Evolutionary conservation across 2,329 filamentous ascomycete species (phyloP).

Genomic region (Trichoderma koningiopsis): DNA sequence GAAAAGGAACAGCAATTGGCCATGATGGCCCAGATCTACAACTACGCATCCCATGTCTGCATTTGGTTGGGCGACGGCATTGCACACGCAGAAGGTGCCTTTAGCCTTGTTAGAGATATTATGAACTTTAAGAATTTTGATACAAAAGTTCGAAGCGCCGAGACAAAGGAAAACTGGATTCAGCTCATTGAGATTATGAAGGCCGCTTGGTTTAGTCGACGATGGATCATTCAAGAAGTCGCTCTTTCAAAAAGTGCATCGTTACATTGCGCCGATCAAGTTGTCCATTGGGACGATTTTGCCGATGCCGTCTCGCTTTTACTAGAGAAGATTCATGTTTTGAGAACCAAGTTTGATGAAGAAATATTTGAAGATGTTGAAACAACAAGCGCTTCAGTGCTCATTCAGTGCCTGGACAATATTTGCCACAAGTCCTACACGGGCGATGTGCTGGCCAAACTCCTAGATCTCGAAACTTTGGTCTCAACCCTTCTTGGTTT

Average conservation of each 20-base stretch:
- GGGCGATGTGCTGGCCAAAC: neutral
- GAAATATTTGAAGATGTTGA: conserved; percentile 7
- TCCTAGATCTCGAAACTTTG: conserved; percentile 5
- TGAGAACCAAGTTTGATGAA: neutral
- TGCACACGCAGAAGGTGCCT: neutral
- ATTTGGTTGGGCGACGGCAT: neutral
- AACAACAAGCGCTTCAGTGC: neutral
- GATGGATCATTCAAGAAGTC: conserved; percentile 29
- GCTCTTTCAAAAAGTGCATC: conserved; percentile 25
- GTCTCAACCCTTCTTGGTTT: conserved; percentile 10
- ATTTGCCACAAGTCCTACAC: neutral
- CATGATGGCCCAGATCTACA: conserved; percentile 9
- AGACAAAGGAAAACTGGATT: neutral
- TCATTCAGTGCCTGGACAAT: neutral
- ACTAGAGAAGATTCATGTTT: neutral
- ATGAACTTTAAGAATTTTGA: neutral
- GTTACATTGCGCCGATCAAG: conserved; percentile 19
- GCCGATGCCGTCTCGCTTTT: conserved; percentile 8
- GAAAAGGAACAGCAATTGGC: conserved; percentile 1
- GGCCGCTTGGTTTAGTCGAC: conserved; percentile 26
- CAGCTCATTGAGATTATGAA: conserved; percentile 23
- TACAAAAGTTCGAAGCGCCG: neutral
- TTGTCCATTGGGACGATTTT: conserved; percentile 11
- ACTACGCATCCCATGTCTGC: neutral
- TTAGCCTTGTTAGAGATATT: neutral